Evolutionary conservation across 2,329 filamentous ascomycete genomes (phyloP).

Genomic region (Claviceps sp.): DNA sequence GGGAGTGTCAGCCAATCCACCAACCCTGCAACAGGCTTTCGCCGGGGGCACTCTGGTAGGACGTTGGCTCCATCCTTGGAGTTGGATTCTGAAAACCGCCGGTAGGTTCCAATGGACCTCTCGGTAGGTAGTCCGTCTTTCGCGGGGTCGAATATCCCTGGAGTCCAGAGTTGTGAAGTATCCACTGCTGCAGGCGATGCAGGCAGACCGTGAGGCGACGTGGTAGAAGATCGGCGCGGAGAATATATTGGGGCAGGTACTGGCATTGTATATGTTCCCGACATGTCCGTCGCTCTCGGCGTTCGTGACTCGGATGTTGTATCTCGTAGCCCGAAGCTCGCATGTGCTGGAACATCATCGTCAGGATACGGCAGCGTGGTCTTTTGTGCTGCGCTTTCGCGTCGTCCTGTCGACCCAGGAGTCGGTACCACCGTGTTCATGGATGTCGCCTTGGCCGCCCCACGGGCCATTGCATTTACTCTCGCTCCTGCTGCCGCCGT

Average conservation of each 20-base stretch:
- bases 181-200: slow-evolving; percentile 3
- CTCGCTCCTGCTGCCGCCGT: slow-evolving; percentile 15
- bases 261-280: slow-evolving; percentile 14
- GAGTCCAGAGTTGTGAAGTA: slow-evolving; percentile 28
- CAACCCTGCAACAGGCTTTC: slow-evolving; percentile 44
- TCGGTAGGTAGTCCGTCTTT: slow-evolving; percentile 21
- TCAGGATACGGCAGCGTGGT: slow-evolving; percentile 24
- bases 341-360: slow-evolving; percentile 17
- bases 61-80: slow-evolving; percentile 13
- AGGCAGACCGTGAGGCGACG: neutral
- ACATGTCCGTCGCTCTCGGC: neutral
- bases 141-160: slow-evolving; percentile 29
- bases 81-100: slow-evolving; percentile 37
- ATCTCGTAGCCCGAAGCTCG: slow-evolving; percentile 12
- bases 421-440: slow-evolving; percentile 1
- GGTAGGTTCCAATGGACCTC: slow-evolving; percentile 31
- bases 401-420: slow-evolving; percentile 13
- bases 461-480: slow-evolving; percentile 2
- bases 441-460: neutral
- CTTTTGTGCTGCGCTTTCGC: slow-evolving; percentile 10
- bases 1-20: slow-evolving; percentile 73
- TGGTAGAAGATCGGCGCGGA: neutral
- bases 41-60: slow-evolving; percentile 58
- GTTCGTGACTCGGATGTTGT: neutral
- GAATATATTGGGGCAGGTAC: slow-evolving; percentile 1